Evolutionary conservation across 2,329 filamentous ascomycete genomes (phyloP).

Genomic region (Purpureocillium lavendulum): DNA sequence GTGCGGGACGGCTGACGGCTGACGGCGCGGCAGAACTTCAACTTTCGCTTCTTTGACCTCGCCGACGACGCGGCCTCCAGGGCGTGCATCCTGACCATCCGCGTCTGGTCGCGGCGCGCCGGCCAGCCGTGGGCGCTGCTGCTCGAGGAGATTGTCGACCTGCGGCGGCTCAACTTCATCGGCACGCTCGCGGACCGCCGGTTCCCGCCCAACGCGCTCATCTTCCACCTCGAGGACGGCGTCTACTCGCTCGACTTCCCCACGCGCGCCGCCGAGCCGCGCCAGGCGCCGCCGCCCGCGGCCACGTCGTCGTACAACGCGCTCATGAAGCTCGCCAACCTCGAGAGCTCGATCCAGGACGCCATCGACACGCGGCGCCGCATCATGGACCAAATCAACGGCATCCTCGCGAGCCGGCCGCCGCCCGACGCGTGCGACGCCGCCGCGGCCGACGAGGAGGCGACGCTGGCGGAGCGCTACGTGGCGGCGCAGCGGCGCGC

Average conservation of each 20-base stretch:
- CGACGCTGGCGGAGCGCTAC: conserved; percentile 39
- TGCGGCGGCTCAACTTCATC: conserved; percentile 70
- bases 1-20: background rate
- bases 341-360: conserved; percentile 88
- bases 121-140: conserved; percentile 48
- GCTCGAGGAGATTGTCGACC: conserved; percentile 62
- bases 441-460: conserved; percentile 42
- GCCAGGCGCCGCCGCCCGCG: conserved; percentile 36
- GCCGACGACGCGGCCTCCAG: conserved; percentile 57
- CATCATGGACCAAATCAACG: conserved; percentile 71
- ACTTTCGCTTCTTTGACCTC: conserved; percentile 79
- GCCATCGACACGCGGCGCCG: conserved; percentile 68
- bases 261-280: conserved; percentile 37
- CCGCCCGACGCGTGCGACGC: conserved; percentile 34
- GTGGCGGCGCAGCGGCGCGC: conserved; percentile 58
- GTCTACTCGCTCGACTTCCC: conserved; percentile 74
- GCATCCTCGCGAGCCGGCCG: conserved; percentile 35
- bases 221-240: conserved; percentile 81
- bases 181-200: conserved; percentile 62
- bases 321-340: conserved; percentile 77
- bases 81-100: conserved; percentile 55
- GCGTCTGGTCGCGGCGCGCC: conserved; percentile 62
- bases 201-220: conserved; percentile 71
- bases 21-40: conserved; percentile 56
- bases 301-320: conserved; percentile 77